Conservation (phyloP, 495 filamentous ascomycete species). For the Xylaria cubensis region DNA sequence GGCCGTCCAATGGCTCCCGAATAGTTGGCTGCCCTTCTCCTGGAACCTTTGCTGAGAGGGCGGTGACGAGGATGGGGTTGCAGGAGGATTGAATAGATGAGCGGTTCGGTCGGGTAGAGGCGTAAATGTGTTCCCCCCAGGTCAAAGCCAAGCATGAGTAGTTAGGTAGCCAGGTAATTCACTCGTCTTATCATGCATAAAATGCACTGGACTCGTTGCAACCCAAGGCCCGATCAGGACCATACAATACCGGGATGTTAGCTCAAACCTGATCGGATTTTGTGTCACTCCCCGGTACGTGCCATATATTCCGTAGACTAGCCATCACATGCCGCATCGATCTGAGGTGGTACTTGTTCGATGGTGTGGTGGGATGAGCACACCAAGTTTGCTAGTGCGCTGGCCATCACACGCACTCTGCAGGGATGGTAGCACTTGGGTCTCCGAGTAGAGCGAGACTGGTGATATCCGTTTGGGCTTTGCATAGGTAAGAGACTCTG, state of each 20-base stretch:
- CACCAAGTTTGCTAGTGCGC: constrained; percentile 17
- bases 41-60: background rate
- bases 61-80: constrained; percentile 9
- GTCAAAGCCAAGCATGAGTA: constrained; percentile 9
- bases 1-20: constrained; percentile 1
- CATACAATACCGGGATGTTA: constrained; percentile 2
- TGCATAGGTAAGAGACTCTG: constrained; percentile 26
- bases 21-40: constrained; percentile 6
- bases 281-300: background rate
- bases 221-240: constrained; percentile 25
- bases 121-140: constrained; percentile 6
- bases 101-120: constrained; percentile 23
- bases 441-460: constrained; percentile 14
- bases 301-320: constrained; percentile 3
- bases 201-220: constrained; percentile 6
- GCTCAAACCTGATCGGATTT: constrained; percentile 15
- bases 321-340: constrained; percentile 22
- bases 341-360: constrained; percentile 16
- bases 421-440: constrained; percentile 22
- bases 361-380: constrained; percentile 22
- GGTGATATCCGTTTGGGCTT: constrained; percentile 17
- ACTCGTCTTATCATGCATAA: constrained; percentile 26
- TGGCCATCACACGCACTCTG: constrained; percentile 12
- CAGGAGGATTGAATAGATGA: constrained; percentile 12
- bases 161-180: constrained; percentile 13